phyloP scores from a whole-genome alignment of 768 basidiomycete genomes.

The Suillus subaureus region DNA sequence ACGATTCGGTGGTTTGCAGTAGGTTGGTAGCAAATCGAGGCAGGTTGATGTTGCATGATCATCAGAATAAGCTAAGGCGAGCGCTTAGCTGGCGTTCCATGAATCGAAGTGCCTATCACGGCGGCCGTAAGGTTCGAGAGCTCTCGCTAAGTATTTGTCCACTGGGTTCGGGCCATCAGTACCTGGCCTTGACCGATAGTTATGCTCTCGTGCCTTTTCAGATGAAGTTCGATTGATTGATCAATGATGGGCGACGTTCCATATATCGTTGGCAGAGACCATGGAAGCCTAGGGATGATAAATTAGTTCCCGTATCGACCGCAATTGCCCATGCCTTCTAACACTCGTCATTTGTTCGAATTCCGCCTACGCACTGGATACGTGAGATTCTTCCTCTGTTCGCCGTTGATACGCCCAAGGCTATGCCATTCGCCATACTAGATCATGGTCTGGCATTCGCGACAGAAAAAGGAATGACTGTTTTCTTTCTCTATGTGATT shows the following conservation, averaged over 20 bases:
- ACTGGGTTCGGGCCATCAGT: background rate
- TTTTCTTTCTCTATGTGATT: background rate
- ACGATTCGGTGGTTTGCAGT: background rate
- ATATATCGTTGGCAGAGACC: background rate
- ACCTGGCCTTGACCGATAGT: background rate
- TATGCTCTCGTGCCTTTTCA: background rate
- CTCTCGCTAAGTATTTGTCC: background rate
- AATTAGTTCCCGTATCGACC: slow-evolving; percentile 1
- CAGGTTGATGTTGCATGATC: background rate
- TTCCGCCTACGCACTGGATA: background rate
- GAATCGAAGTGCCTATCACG: background rate
- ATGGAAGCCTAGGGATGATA: background rate
- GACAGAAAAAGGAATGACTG: background rate
- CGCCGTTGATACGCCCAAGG: background rate
- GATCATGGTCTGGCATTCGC: background rate
- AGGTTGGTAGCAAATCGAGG: background rate
- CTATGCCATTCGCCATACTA: background rate
- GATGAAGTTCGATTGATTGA: slow-evolving; percentile 5
- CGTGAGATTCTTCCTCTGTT: background rate
- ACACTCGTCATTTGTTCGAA: background rate
- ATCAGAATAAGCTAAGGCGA: background rate
- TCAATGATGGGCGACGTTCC: background rate
- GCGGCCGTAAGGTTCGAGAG: background rate
- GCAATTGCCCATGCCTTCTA: background rate
- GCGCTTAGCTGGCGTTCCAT: background rate